phyloP scores from a whole-genome alignment of 495 filamentous ascomycete species.

The Aspergillus taichungensis region DNA sequence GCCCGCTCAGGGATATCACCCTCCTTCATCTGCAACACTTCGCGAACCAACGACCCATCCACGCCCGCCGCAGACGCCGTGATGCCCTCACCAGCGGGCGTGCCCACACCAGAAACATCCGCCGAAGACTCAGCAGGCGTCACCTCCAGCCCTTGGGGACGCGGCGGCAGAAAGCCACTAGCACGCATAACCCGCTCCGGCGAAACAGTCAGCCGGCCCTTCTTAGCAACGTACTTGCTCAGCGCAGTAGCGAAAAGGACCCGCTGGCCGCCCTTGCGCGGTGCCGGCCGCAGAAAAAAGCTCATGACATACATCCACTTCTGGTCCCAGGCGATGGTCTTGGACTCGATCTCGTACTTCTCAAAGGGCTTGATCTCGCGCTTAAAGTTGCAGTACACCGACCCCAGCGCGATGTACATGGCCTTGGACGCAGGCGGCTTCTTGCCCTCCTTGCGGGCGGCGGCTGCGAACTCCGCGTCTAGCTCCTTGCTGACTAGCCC shows the following conservation, averaged over 20 bases:
- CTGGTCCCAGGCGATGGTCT: conserved; percentile 63
- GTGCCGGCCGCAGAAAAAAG: conserved; percentile 55
- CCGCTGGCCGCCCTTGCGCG: conserved; percentile 35
- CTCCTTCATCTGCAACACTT: conserved; percentile 27
- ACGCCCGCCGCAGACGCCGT: conserved; percentile 19
- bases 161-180: conserved; percentile 50
- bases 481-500: conserved; percentile 39
- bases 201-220: conserved; percentile 74
- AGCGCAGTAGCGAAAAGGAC: conserved; percentile 65
- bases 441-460: conserved; percentile 32
- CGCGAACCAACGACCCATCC: conserved; percentile 28
- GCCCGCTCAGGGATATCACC: conserved; percentile 20
- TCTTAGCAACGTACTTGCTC: conserved; percentile 85
- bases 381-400: conserved; percentile 56
- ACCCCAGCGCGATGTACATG: conserved; percentile 53
- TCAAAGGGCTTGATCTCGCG: conserved; percentile 59
- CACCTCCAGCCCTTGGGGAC: conserved; percentile 12
- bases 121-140: conserved; percentile 1
- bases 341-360: conserved; percentile 57
- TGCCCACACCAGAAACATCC: conserved; percentile 27
- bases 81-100: conserved; percentile 29
- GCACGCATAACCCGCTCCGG: conserved; percentile 67
- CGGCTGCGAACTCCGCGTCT: conserved; percentile 29
- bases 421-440: conserved; percentile 30
- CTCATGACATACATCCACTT: conserved; percentile 78